These are phyloP conservation scores for Suillus americanus DNA, from an alignment of 768 basidiomycete genomes.

Conservation along the genomic window DNA sequence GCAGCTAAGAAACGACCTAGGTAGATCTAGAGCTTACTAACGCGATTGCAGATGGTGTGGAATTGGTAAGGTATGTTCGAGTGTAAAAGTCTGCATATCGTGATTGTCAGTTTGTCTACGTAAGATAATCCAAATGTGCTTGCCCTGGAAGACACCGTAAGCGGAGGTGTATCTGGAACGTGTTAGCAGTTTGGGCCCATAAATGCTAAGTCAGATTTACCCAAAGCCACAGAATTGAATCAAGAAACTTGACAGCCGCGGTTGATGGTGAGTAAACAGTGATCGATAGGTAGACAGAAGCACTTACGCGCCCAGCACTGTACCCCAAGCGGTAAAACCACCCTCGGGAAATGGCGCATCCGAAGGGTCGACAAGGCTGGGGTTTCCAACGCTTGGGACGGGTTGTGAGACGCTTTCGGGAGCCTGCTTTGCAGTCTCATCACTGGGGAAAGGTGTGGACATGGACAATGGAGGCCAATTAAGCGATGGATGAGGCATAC, in stretches of 20 bases:
- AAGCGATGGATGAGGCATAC: not conserved
- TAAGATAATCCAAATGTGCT: not conserved
- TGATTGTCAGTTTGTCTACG: not conserved
- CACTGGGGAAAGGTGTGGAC: not conserved
- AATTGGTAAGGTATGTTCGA: constrained; percentile 33
- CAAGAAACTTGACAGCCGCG: constrained; percentile 26
- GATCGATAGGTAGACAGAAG: not conserved
- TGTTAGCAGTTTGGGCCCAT: not conserved
- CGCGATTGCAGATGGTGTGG: constrained; percentile 38
- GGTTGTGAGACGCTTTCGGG: no score
- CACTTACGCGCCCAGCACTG: constrained; percentile 26
- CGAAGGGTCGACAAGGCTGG: no score
- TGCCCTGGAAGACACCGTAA: constrained; percentile 44
- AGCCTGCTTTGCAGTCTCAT: not conserved
- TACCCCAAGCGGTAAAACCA: constrained; percentile 24
- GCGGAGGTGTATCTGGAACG: constrained; percentile 32
- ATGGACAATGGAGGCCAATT: not conserved
- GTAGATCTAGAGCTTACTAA: constrained; percentile 13
- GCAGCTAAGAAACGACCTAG: not conserved
- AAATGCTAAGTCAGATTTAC: constrained; percentile 13
- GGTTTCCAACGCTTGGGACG: not conserved
- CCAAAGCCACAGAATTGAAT: constrained; percentile 41
- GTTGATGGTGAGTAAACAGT: not conserved
- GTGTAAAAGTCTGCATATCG: constrained; percentile 37
- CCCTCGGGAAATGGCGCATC: constrained; percentile 21